phyloP scores from a whole-genome alignment of 2,329 filamentous ascomycete genomes.

The Stemphylium lycopersici region DNA sequence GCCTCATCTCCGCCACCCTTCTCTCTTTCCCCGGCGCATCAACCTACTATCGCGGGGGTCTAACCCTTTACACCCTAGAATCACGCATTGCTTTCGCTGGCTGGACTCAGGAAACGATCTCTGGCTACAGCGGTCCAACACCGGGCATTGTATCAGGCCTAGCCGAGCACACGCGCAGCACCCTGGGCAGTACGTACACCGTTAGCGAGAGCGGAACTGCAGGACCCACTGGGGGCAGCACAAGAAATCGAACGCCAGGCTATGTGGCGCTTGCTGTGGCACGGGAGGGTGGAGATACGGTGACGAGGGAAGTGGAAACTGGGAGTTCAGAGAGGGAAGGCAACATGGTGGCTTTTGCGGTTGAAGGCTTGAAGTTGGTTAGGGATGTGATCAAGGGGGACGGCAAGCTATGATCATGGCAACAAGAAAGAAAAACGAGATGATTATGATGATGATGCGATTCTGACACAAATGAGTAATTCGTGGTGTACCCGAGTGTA shows the following conservation, averaged over 20 bases:
- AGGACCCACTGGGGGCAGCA: slow-evolving; percentile 64
- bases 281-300: slow-evolving; percentile 58
- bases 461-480: background rate
- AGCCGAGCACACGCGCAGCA: slow-evolving; percentile 62
- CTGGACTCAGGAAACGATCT: slow-evolving; percentile 63
- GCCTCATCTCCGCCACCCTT: slow-evolving; percentile 65
- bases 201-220: slow-evolving; percentile 67
- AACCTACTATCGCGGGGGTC: slow-evolving; percentile 65
- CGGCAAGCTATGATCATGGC: slow-evolving; percentile 43
- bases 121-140: slow-evolving; percentile 64
- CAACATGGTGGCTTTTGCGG: slow-evolving; percentile 69
- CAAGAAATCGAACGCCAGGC: slow-evolving; percentile 64
- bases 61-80: slow-evolving; percentile 66
- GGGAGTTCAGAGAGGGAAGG: slow-evolving; percentile 60
- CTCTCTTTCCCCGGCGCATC: slow-evolving; percentile 65
- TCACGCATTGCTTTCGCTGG: slow-evolving; percentile 65
- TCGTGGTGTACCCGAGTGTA: background rate
- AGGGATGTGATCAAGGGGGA: slow-evolving; percentile 60
- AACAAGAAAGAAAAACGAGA: background rate
- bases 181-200: slow-evolving; percentile 62
- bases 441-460: background rate
- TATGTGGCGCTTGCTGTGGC: slow-evolving; percentile 69
- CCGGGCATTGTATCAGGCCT: slow-evolving; percentile 62
- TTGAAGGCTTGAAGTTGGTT: slow-evolving; percentile 62
- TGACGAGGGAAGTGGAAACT: slow-evolving; percentile 63